Conservation (phyloP, 768 basidiomycete species). For the Mycena crocata region DNA sequence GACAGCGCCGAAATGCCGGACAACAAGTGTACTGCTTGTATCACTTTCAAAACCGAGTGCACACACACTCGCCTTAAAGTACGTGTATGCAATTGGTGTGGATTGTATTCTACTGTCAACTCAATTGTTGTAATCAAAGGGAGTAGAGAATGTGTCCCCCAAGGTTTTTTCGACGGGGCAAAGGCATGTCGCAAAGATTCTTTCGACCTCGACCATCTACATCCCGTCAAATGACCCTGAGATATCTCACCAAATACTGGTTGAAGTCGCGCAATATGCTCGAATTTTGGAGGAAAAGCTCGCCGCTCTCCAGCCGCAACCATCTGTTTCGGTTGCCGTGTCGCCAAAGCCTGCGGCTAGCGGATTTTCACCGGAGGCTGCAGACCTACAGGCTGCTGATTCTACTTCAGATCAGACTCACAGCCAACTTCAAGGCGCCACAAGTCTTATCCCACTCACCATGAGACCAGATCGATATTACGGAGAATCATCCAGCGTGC, state of each 20-base stretch:
- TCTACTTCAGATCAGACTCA: too few relatives aligned
- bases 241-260: neutral
- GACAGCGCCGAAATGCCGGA: slow-evolving; percentile 70
- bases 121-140: neutral
- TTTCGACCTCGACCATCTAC: slow-evolving; percentile 11
- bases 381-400: too few relatives aligned
- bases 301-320: neutral
- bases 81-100: neutral
- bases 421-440: too few relatives aligned
- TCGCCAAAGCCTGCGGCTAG: too few relatives aligned
- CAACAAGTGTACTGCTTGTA: slow-evolving; percentile 69
- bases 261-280: slow-evolving; percentile 5
- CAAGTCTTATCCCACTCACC: neutral
- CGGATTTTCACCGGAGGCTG: too few relatives aligned
- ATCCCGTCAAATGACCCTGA: neutral
- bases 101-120: neutral
- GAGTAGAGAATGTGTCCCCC: neutral
- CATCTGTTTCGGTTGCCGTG: neutral
- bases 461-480: neutral
- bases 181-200: slow-evolving; percentile 2
- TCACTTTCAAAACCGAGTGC: slow-evolving; percentile 58
- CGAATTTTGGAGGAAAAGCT: slow-evolving; percentile 6
- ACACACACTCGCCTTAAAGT: slow-evolving; percentile 70
- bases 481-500: slow-evolving; percentile 11
- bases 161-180: neutral